phyloP scores from a whole-genome alignment of 176 grass and related monocot species.

The Tillandsia leiboldiana region DNA sequence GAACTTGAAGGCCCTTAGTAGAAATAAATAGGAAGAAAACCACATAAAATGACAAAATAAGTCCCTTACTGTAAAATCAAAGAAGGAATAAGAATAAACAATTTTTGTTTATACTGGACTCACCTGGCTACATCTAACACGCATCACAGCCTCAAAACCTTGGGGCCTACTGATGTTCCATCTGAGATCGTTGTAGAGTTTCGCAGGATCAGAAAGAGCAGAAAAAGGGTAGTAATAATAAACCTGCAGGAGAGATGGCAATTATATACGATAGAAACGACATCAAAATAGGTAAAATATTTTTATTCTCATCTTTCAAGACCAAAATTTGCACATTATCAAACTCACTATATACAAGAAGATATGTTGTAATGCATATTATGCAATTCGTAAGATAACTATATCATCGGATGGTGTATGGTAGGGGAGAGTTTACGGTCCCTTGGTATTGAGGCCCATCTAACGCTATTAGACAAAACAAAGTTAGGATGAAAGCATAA shows the following conservation, averaged over 20 bases:
- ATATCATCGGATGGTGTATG: too few species aligned
- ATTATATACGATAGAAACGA: neutral
- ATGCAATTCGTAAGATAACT: too few species aligned
- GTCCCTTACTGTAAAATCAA: slow-evolving; percentile 3
- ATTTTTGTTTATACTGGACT: slow-evolving; percentile 24
- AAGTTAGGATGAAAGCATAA: too few species aligned
- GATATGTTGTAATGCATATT: too few species aligned
- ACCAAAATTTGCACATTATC: too few species aligned
- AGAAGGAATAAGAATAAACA: neutral
- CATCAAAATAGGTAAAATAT: neutral
- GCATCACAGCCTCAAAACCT: slow-evolving; percentile 91
- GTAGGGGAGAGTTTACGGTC: too few species aligned
- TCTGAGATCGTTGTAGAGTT: slow-evolving; percentile 88
- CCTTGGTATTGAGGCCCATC: too few species aligned
- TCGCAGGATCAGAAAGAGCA: slow-evolving; percentile 72
- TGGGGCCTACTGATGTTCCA: slow-evolving; percentile 92
- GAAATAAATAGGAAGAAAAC: slow-evolving; percentile 16
- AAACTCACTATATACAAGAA: too few species aligned
- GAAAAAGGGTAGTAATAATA: slow-evolving; percentile 95
- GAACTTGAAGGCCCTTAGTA: slow-evolving; percentile 70
- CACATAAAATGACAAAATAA: slow-evolving; percentile 11
- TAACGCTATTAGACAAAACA: too few species aligned
- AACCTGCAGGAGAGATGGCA: slow-evolving; percentile 37
- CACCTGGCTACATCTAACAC: slow-evolving; percentile 76
- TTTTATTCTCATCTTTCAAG: too few species aligned